phyloP scores from a whole-genome alignment of 202 grass and related monocot species.

The Eragrostis tef region DNA sequence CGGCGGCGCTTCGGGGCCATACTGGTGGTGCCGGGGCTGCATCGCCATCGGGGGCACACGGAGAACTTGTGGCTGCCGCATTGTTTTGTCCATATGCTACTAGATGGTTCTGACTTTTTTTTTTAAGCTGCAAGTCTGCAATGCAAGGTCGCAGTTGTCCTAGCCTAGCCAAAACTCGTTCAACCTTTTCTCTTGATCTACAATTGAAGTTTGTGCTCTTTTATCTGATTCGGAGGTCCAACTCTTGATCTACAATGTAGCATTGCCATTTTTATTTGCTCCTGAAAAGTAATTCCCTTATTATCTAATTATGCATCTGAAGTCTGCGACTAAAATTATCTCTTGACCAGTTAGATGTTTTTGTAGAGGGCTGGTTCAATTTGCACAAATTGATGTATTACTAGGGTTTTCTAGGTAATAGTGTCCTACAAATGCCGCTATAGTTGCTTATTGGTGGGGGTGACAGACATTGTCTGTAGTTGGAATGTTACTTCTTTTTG shows the following conservation, averaged over 20 bases:
- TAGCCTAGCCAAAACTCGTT: background rate
- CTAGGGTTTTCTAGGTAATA: background rate
- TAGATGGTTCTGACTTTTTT: background rate
- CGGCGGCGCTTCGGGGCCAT: too few relatives aligned
- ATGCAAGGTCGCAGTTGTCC: background rate
- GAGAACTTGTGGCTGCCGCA: background rate
- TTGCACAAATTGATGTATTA: background rate
- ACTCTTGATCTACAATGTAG: background rate
- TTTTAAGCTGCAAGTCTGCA: background rate
- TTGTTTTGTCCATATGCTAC: slow-evolving; percentile 1
- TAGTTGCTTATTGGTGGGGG: slow-evolving; percentile 1
- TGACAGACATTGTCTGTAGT: background rate
- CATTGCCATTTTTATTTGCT: slow-evolving; percentile 5
- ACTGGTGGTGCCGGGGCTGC: too few relatives aligned
- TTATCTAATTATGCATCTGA: slow-evolving; percentile 26
- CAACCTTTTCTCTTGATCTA: slow-evolving; percentile 1
- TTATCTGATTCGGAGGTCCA: background rate
- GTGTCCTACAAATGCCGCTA: background rate
- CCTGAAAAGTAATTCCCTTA: background rate
- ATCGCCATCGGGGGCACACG: too few relatives aligned
- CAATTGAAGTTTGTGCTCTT: background rate
- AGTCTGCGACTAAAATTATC: slow-evolving; percentile 1
- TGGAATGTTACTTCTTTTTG: background rate
- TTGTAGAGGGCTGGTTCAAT: background rate
- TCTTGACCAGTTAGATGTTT: background rate